A percentile compares a stretch with the other conserved stretches of the same genome.
phyloP scores from a whole-genome alignment of 306 rosid genomes.

The Trichosanthes truncata region DNA sequence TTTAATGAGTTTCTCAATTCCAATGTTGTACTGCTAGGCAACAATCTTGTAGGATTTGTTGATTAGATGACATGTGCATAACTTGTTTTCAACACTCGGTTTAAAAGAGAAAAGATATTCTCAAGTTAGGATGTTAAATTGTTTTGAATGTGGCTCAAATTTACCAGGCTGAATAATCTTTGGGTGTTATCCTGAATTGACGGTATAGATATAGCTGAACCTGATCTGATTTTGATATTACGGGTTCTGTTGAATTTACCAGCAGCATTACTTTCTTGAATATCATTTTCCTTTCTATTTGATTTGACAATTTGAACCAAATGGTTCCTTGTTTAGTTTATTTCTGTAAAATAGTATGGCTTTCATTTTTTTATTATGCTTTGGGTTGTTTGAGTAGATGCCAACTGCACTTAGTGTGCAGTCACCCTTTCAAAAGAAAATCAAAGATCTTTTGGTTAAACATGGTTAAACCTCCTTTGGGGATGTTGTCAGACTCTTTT shows the following conservation, averaged over 20 bases:
- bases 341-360: background rate
- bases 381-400: background rate
- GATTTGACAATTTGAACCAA: background rate
- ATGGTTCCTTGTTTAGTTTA: background rate
- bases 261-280: background rate
- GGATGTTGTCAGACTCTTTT: background rate
- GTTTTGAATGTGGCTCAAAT: background rate
- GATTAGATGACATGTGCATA: background rate
- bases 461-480: background rate
- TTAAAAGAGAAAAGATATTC: background rate
- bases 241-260: background rate
- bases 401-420: background rate
- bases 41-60: background rate
- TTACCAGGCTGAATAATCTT: background rate
- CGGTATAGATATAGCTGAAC: background rate
- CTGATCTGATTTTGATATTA: background rate
- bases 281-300: background rate
- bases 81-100: background rate
- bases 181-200: background rate
- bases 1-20: background rate
- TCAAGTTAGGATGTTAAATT: background rate
- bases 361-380: background rate
- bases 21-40: background rate
- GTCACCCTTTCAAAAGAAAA: background rate
- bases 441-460: background rate